These are phyloP conservation scores for Trichoderma atrobrunneum DNA, from an alignment of 2,329 filamentous ascomycete genomes.

Conservation along the genomic window DNA sequence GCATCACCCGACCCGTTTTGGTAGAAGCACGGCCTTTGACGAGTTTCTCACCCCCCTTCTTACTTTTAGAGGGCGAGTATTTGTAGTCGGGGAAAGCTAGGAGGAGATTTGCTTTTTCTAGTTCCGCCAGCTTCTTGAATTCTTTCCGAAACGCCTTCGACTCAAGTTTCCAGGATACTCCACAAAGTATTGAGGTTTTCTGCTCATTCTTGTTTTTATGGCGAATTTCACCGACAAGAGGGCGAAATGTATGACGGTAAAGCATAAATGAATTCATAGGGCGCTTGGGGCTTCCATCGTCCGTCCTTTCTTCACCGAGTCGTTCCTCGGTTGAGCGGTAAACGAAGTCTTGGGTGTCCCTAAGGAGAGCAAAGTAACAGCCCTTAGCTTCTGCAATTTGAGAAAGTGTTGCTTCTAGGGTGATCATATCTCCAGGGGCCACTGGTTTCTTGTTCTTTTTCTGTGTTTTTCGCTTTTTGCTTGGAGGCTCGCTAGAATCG, in stretches of 20 bases:
- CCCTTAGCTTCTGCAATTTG: neutral
- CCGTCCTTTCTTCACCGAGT: accelerated
- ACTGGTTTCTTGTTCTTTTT: slow-evolving; percentile 26
- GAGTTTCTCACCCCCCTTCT: slow-evolving; percentile 29
- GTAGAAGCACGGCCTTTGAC: neutral
- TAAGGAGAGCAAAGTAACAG: no score
- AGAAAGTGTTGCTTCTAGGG: neutral
- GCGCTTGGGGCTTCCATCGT: slow-evolving; percentile 72
- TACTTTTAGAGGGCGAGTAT: slow-evolving; percentile 66
- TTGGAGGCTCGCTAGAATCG: neutral
- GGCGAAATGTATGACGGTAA: slow-evolving; percentile 86
- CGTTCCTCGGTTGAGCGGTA: neutral
- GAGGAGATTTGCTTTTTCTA: slow-evolving; percentile 71
- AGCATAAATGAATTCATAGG: slow-evolving; percentile 99
- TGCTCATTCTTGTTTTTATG: slow-evolving; percentile 82
- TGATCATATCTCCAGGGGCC: neutral
- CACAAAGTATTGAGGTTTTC: slow-evolving; percentile 82
- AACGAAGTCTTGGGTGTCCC: no score
- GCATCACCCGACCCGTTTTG: neutral
- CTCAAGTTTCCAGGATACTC: slow-evolving; percentile 82
- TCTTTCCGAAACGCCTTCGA: slow-evolving; percentile 67
- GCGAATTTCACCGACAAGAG: no score
- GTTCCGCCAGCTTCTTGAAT: slow-evolving; percentile 78
- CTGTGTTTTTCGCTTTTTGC: slow-evolving; percentile 9
- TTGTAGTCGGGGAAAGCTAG: slow-evolving; percentile 88